Conservation (phyloP, 495 filamentous ascomycete species). For the Penicillium robsamsonii region DNA sequence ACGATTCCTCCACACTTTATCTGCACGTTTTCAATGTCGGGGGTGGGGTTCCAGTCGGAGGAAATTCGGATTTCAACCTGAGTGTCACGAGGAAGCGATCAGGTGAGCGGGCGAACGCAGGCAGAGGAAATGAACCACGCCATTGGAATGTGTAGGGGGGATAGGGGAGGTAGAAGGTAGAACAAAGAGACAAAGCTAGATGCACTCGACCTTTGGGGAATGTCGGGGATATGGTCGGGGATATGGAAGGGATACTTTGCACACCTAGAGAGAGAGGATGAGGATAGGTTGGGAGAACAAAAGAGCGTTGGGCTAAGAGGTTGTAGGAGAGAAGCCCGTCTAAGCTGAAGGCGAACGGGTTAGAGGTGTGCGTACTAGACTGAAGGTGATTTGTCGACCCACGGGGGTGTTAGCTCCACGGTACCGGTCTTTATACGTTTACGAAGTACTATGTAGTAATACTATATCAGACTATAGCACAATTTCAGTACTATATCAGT, state of each 20-base stretch:
- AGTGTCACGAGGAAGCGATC: slow-evolving; percentile 19
- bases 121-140: slow-evolving; percentile 10
- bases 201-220: slow-evolving; percentile 17
- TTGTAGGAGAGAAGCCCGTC: neutral
- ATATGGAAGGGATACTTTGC: slow-evolving; percentile 1
- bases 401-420: slow-evolving; percentile 1
- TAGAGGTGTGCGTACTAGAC: slow-evolving; percentile 20
- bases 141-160: slow-evolving; percentile 11
- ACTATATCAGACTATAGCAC: no score
- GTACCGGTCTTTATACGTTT: neutral
- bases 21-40: neutral
- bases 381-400: slow-evolving; percentile 32
- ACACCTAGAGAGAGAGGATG: neutral
- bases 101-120: slow-evolving; percentile 28
- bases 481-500: no score
- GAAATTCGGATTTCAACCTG: slow-evolving; percentile 15
- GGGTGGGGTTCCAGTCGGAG: neutral
- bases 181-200: slow-evolving; percentile 18
- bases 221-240: slow-evolving; percentile 10
- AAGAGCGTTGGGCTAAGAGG: slow-evolving; percentile 3
- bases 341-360: slow-evolving; percentile 12
- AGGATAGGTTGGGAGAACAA: neutral
- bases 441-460: no score
- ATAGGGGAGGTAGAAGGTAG: neutral
- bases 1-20: slow-evolving; percentile 4